Base-by-base conservation (phyloP, 2,329 filamentous ascomycete species). In the Colletotrichum cuscutae region DNA sequence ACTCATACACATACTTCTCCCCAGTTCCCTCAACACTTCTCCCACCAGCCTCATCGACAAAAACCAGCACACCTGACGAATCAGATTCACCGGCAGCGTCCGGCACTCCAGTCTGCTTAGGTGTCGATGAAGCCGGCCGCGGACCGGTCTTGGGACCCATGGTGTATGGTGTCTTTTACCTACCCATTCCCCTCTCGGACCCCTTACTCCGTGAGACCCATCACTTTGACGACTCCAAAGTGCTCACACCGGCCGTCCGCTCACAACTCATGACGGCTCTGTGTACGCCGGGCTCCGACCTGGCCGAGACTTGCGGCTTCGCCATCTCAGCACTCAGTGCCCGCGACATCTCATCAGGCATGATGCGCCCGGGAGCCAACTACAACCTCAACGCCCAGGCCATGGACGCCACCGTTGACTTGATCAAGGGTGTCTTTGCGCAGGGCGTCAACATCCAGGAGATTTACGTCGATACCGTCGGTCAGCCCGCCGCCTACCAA, bases 371-470 rank as follows among this genome's bases (percentile, higher is more conserved):
- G 2, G 85, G 86, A 9, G 85, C 84, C 22, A 81, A 86, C 4
- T 97, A 98, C 84, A 99, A 99, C 81, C 90, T 99, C 76, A 99
- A 99, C 81, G 95, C 95, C 5, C 97, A 99, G 83, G 96, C 96
- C 22, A 93, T 97, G 90, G 95, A 98, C 82, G 94, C 96, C 4
- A 98, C 96, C 0, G 90, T 97, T 28, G 89, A 90, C 52, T 87
- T 99, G 65, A 96, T 98, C 78, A 87, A 90, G 68, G 91, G 91
- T 46, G 93, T 98, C 4, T 88, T 97, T 46, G 91, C 90, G 9
- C 87, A 88, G 24, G 94, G 94, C 46, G 93, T 98, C 74, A 95
- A 97, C 81, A 87, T 98, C 5, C 89, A 87, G 70, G 94, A 98
- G 82, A 94, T 99, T 64, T 99, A 95, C 81, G 95, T 99, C 80